These are phyloP conservation scores for Ampelomyces quisqualis DNA, from an alignment of 2,329 filamentous ascomycete genomes.

Conservation along the genomic window DNA sequence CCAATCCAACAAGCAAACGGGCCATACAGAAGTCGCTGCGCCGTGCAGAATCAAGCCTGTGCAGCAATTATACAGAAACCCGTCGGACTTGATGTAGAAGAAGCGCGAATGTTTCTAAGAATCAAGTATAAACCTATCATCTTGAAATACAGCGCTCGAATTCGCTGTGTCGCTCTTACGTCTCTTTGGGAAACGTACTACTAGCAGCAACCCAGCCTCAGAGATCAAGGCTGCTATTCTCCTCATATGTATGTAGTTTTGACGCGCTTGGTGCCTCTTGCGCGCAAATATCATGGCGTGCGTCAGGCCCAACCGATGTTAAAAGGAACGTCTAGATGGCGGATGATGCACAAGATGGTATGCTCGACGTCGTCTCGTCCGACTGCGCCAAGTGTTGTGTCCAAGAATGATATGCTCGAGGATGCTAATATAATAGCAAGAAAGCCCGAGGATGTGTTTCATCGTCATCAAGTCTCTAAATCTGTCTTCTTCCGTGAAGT, in stretches of 20 bases:
- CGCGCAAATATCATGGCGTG: too few relatives aligned
- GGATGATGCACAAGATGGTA: conserved; percentile 22
- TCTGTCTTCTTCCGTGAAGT: conserved; percentile 8
- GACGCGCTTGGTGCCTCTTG: too few relatives aligned
- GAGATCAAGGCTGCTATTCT: too few relatives aligned
- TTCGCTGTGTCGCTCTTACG: conserved; percentile 15
- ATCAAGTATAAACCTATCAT: too few relatives aligned
- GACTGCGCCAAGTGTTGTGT: conserved; percentile 7
- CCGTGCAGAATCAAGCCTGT: neutral
- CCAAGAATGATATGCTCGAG: neutral
- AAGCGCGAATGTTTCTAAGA: too few relatives aligned
- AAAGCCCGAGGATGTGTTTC: conserved; percentile 1
- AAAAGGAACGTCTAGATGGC: conserved; percentile 19
- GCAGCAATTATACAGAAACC: neutral
- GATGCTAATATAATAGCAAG: neutral
- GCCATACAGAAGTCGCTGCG: neutral
- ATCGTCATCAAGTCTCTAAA: neutral
- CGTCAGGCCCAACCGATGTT: conserved; percentile 19
- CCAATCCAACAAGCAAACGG: conserved; percentile 4
- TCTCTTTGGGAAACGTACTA: too few relatives aligned
- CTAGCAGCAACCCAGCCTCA: too few relatives aligned
- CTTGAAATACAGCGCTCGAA: conserved; percentile 9
- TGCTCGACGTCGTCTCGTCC: conserved; percentile 19
- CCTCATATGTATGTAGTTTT: too few relatives aligned
- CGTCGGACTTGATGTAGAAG: neutral